A percentile compares a stretch with the other conserved stretches of the same genome.
Conservation (phyloP, 371 early-diverging fungal species). For the Dichotomocladium elegans region DNA sequence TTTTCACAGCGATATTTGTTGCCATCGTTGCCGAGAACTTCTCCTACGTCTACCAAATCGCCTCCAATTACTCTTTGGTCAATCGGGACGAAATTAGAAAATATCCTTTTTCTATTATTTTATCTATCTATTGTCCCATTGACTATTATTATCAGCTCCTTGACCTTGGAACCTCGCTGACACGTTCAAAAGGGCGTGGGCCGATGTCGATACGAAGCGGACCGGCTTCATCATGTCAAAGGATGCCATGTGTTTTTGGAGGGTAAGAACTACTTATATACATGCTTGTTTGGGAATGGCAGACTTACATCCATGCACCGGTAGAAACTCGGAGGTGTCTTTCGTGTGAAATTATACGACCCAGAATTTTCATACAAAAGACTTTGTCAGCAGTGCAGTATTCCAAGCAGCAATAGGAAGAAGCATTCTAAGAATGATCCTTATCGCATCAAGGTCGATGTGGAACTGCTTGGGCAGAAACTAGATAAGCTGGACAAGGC, state of each 20-base stretch:
- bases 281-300: too few species aligned
- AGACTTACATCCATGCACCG: too few species aligned
- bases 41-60: slow-evolving; percentile 65
- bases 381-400: too few species aligned
- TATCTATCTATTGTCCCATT: not conserved
- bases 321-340: slow-evolving; percentile 39
- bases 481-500: slow-evolving; percentile 27
- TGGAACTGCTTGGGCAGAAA: slow-evolving; percentile 19
- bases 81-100: slow-evolving; percentile 67
- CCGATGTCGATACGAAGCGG: slow-evolving; percentile 49
- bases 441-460: slow-evolving; percentile 16
- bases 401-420: too few species aligned
- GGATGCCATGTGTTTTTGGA: slow-evolving; percentile 49
- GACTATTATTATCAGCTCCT: slow-evolving; percentile 7
- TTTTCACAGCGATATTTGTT: slow-evolving; percentile 70
- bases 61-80: slow-evolving; percentile 55
- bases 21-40: slow-evolving; percentile 73
- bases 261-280: too few species aligned
- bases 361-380: slow-evolving; percentile 32
- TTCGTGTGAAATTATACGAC: slow-evolving; percentile 33
- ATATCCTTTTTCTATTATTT: slow-evolving; percentile 33
- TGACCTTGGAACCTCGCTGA: slow-evolving; percentile 10
- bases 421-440: slow-evolving; percentile 3
- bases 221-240: slow-evolving; percentile 50
- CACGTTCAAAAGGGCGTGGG: slow-evolving; percentile 59